Evolutionary conservation across 2,329 filamentous ascomycete species (phyloP).

Genomic region (Apiospora arundinis): DNA sequence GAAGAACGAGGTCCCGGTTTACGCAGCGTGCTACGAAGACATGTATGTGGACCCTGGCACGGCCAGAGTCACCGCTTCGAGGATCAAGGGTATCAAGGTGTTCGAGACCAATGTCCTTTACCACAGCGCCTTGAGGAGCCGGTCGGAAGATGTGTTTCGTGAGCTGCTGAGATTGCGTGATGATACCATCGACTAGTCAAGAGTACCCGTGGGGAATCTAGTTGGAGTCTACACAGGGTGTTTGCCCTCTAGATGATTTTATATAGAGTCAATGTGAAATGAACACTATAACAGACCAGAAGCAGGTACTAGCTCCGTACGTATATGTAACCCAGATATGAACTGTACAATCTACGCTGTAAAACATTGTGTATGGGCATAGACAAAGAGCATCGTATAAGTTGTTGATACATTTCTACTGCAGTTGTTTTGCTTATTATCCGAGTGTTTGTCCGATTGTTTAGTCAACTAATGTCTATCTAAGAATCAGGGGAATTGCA

Average conservation of each 20-base stretch:
- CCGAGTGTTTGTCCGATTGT: too few species aligned
- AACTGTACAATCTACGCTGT: too few species aligned
- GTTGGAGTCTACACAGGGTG: background rate
- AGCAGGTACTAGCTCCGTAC: too few species aligned
- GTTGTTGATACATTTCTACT: too few species aligned
- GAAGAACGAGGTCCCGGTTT: slow-evolving; percentile 83
- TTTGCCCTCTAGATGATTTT: background rate
- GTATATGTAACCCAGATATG: too few species aligned
- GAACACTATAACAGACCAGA: too few species aligned
- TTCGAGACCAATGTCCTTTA: slow-evolving; percentile 88
- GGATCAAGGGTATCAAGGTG: slow-evolving; percentile 78
- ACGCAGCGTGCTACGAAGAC: slow-evolving; percentile 85
- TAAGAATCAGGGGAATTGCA: too few species aligned
- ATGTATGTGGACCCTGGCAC: slow-evolving; percentile 89
- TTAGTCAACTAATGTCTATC: too few species aligned
- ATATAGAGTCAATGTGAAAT: background rate
- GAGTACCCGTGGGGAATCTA: background rate
- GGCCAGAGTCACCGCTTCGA: slow-evolving; percentile 73
- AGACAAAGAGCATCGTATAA: too few species aligned
- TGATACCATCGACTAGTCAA: slow-evolving; percentile 61
- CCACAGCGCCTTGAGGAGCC: slow-evolving; percentile 80
- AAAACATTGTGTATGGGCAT: too few species aligned
- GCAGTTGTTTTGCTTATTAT: too few species aligned
- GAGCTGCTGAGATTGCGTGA: slow-evolving; percentile 81
- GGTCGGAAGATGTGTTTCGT: slow-evolving; percentile 77